phyloP scores from a whole-genome alignment of 768 basidiomycete species.

The Russula compacta region DNA sequence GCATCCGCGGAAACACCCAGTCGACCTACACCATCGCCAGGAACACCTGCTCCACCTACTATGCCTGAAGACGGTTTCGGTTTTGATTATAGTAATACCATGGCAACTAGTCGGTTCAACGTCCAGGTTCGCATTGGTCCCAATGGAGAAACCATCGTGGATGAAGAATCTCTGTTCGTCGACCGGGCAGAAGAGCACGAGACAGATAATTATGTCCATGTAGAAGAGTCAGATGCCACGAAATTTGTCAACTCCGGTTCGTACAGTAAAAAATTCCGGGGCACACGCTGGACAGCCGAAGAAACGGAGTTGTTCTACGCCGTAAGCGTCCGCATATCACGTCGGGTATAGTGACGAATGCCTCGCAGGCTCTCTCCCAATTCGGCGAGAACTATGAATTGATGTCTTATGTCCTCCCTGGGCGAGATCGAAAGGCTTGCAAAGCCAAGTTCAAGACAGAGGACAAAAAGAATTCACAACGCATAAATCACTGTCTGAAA shows the following conservation, averaged over 20 bases:
- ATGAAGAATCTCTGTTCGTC: constrained; percentile 76
- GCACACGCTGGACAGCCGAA: constrained; percentile 80
- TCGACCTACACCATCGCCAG: constrained; percentile 1
- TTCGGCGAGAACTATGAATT: constrained; percentile 92
- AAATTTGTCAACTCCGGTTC: constrained; percentile 82
- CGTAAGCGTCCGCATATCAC: constrained; percentile 34
- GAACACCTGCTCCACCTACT: constrained; percentile 19
- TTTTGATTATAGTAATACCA: constrained; percentile 60
- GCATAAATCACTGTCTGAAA: constrained; percentile 68
- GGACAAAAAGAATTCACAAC: constrained; percentile 69
- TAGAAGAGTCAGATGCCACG: constrained; percentile 73
- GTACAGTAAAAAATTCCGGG: constrained; percentile 72
- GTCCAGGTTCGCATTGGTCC: constrained; percentile 84
- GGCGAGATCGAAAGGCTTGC: constrained; percentile 80
- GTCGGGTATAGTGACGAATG: not conserved
- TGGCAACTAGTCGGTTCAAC: constrained; percentile 64
- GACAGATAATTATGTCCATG: constrained; percentile 62
- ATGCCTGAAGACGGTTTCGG: constrained; percentile 43
- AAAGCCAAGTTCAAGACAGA: constrained; percentile 91
- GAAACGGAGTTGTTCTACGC: constrained; percentile 86
- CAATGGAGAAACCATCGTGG: constrained; percentile 79
- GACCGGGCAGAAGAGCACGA: constrained; percentile 63
- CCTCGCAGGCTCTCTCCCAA: constrained; percentile 72
- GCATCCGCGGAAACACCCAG: not conserved
- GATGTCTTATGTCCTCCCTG: constrained; percentile 77